Percentiles rank a stretch among this genome's conserved stretches.
These are phyloP conservation scores for Setaria viridis DNA, from an alignment of 202 grass and related monocot species.

Conservation along the genomic window DNA sequence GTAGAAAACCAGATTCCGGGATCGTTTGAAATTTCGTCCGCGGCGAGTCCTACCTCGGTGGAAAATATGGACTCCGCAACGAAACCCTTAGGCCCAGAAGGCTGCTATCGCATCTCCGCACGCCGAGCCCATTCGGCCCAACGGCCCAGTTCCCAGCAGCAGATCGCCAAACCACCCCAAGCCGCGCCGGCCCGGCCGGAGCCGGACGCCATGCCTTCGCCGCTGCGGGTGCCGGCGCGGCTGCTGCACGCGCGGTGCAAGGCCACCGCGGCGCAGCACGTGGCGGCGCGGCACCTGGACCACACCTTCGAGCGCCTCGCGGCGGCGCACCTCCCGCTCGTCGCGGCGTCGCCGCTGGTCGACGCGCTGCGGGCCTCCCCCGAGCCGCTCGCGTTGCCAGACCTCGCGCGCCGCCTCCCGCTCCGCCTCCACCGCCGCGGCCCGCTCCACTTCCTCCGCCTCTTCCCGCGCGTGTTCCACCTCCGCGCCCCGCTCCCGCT, in stretches of 20 bases:
- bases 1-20: not conserved
- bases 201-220: not conserved
- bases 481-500: slow-evolving; percentile 57
- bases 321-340: slow-evolving; percentile 61
- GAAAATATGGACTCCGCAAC: not conserved
- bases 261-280: slow-evolving; percentile 66
- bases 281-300: slow-evolving; percentile 70
- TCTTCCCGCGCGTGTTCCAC: slow-evolving; percentile 81
- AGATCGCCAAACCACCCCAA: not conserved
- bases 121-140: not conserved
- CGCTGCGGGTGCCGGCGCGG: slow-evolving; percentile 32
- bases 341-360: slow-evolving; percentile 64
- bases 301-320: slow-evolving; percentile 76
- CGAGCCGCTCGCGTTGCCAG: slow-evolving; percentile 51
- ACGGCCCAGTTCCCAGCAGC: not conserved
- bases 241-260: slow-evolving; percentile 54
- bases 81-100: not conserved
- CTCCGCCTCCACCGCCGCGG: slow-evolving; percentile 69
- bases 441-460: slow-evolving; percentile 75
- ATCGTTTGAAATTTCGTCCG: slow-evolving; percentile 28
- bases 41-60: not conserved
- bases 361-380: slow-evolving; percentile 75
- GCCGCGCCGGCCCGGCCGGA: not conserved
- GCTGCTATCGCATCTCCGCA: not conserved
- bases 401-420: slow-evolving; percentile 63